Percentiles rank a stretch among this genome's conserved stretches.
Conservation (phyloP, 257 asterid genomes). For the Solanum piurae region DNA sequence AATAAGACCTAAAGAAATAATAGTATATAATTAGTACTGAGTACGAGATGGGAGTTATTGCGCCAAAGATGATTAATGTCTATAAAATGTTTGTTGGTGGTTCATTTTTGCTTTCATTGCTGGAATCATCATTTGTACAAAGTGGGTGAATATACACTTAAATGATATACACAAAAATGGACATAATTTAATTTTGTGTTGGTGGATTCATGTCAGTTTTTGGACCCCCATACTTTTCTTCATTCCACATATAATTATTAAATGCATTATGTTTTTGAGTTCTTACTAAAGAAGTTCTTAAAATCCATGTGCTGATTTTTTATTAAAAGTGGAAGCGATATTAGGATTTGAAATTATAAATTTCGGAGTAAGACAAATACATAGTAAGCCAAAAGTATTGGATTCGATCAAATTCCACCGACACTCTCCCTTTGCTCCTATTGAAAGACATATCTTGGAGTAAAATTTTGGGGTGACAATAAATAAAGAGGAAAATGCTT, state of each 20-base stretch:
- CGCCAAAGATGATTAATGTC: not conserved
- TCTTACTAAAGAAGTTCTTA: not conserved
- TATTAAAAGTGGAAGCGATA: accelerated
- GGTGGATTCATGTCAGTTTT: not conserved
- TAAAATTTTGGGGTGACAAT: too few species aligned
- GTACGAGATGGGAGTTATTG: not conserved
- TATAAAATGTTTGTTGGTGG: not conserved
- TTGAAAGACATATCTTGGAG: too few species aligned
- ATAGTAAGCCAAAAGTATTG: not conserved
- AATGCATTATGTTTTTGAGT: not conserved
- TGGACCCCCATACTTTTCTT: not conserved
- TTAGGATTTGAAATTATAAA: not conserved
- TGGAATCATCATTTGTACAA: not conserved
- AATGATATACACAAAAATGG: not conserved
- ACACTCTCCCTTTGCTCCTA: not conserved
- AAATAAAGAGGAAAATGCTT: too few species aligned
- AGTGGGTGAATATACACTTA: not conserved
- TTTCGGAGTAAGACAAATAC: too few species aligned
- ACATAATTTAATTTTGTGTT: not conserved
- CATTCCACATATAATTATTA: not conserved
- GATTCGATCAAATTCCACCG: too few species aligned
- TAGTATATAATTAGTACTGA: not conserved
- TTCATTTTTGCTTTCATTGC: not conserved
- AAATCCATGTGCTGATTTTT: not conserved
- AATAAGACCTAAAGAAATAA: not conserved